A percentile compares a stretch with the other conserved stretches of the same genome.
Evolutionary conservation across 768 basidiomycete genomes (phyloP).

Genomic region (Chlorophyllum brunneum): DNA sequence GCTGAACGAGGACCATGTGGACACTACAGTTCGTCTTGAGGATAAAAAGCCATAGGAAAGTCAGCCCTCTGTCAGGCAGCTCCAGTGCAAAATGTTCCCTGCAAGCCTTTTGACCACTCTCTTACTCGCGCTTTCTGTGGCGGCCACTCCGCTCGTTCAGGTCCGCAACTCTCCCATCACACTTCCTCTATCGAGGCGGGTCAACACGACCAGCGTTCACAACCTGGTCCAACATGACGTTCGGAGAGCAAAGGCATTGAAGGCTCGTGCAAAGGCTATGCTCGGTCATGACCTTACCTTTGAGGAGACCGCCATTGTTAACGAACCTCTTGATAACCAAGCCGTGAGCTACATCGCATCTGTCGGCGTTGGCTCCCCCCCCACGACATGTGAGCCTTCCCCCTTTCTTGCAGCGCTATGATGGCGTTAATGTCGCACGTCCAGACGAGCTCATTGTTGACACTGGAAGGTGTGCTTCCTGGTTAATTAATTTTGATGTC

Average conservation of each 20-base stretch:
- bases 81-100: constrained; percentile 31
- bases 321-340: constrained; percentile 35
- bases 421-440: not conserved
- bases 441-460: constrained; percentile 57
- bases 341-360: constrained; percentile 41
- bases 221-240: constrained; percentile 51
- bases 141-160: constrained; percentile 37
- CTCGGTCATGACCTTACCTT: constrained; percentile 24
- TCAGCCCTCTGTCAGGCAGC: too few species aligned
- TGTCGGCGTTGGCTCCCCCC: constrained; percentile 51
- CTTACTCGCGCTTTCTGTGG: constrained; percentile 42
- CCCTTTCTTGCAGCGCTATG: not conserved
- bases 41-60: too few species aligned
- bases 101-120: constrained; percentile 40
- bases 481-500: not conserved
- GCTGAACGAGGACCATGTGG: not conserved
- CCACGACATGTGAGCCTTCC: constrained; percentile 39
- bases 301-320: constrained; percentile 34
- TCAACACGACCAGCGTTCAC: constrained; percentile 46
- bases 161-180: constrained; percentile 37
- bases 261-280: constrained; percentile 26
- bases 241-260: constrained; percentile 43
- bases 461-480: constrained; percentile 43
- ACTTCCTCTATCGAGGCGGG: constrained; percentile 48
- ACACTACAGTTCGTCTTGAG: too few species aligned